Conservation (phyloP, 2,329 filamentous ascomycete genomes). For the Penicillium concentricum region DNA sequence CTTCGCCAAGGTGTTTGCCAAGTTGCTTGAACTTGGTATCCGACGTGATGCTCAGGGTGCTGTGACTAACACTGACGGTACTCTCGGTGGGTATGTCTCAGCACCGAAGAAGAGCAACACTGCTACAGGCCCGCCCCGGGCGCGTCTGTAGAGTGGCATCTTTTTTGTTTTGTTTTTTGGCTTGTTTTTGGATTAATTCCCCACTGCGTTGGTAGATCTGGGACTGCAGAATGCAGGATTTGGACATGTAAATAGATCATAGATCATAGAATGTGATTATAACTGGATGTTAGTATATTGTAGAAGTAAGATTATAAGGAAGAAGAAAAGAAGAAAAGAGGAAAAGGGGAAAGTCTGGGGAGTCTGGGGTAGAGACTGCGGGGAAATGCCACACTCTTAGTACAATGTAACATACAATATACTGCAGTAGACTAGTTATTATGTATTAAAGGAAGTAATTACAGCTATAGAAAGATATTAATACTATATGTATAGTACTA, state of each 20-base stretch:
- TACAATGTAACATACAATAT: no score
- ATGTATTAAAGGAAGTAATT: not conserved
- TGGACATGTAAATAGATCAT: slow-evolving; percentile 24
- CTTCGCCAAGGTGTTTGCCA: slow-evolving; percentile 59
- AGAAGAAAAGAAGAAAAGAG: not conserved
- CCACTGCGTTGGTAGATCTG: slow-evolving; percentile 18
- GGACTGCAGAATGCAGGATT: not conserved
- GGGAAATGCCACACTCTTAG: not conserved
- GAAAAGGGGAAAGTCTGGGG: not conserved
- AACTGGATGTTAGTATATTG: not conserved
- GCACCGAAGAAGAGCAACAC: slow-evolving; percentile 57
- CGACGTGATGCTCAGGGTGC: slow-evolving; percentile 53
- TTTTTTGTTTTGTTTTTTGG: slow-evolving; percentile 4
- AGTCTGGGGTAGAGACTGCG: slow-evolving; percentile 18
- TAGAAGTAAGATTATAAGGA: not conserved
- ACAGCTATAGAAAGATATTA: not conserved
- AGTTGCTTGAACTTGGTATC: slow-evolving; percentile 62
- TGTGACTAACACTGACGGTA: slow-evolving; percentile 58
- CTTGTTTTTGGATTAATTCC: slow-evolving; percentile 15
- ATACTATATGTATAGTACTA: no score
- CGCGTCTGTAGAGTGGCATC: slow-evolving; percentile 25
- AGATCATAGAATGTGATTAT: slow-evolving; percentile 17
- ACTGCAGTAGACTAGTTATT: not conserved
- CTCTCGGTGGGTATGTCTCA: slow-evolving; percentile 55
- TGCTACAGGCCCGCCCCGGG: slow-evolving; percentile 29